Percentiles rank a stretch among this genome's conserved stretches.
Evolutionary conservation across 345 rosid species (phyloP).

Genomic region (Clarkia xantiana): DNA sequence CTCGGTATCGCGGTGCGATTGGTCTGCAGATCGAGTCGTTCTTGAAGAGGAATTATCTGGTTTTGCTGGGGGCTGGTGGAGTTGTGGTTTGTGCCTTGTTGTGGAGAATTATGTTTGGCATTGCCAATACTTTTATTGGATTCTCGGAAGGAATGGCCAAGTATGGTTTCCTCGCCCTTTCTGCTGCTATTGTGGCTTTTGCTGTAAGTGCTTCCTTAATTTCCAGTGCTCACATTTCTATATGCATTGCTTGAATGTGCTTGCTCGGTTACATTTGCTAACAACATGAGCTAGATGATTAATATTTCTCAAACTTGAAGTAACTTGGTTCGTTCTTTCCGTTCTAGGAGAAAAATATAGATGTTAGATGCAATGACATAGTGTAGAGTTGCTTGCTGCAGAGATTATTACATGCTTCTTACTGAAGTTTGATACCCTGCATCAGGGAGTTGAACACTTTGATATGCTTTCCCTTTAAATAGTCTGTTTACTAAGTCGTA

Average conservation of each 20-base stretch:
- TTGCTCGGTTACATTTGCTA: not conserved
- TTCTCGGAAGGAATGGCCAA: constrained; percentile 89
- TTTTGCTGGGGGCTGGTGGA: constrained; percentile 58
- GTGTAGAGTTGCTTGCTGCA: too few species aligned
- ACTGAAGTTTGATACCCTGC: too few species aligned
- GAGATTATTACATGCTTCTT: too few species aligned
- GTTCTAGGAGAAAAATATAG: too few species aligned
- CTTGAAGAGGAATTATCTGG: constrained; percentile 46
- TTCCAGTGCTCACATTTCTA: not conserved
- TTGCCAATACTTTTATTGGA: constrained; percentile 70
- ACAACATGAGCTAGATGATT: not conserved
- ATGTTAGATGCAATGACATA: too few species aligned
- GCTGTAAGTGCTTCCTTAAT: constrained; percentile 37
- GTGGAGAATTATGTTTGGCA: constrained; percentile 86
- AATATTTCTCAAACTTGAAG: not conserved
- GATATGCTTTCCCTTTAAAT: too few species aligned
- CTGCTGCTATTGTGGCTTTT: constrained; percentile 77
- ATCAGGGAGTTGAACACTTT: too few species aligned
- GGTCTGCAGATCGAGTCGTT: constrained; percentile 78
- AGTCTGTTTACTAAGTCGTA: too few species aligned
- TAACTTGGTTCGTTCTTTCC: too few species aligned
- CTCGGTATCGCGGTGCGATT: constrained; percentile 47
- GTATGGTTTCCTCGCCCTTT: constrained; percentile 86
- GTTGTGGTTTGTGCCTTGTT: constrained; percentile 45
- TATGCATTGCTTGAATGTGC: not conserved